Conservation (phyloP, 2,329 filamentous ascomycete species). For the Epichloe sibirici region DNA sequence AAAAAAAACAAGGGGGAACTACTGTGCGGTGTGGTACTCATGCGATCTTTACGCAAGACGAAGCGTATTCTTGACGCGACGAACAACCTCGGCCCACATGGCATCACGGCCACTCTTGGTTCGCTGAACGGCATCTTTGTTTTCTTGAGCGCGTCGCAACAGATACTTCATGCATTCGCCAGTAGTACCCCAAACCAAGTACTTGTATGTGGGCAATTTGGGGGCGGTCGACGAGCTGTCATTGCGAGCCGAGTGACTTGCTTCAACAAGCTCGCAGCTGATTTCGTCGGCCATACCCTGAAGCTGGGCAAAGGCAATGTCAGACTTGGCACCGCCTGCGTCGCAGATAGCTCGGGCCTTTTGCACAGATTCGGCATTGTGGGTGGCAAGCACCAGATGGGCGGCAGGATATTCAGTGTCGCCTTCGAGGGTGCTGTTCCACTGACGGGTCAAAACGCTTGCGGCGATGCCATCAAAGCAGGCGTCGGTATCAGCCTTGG, state of each 20-base stretch:
- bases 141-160: conserved; percentile 50
- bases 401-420: conserved; percentile 40
- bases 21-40: not conserved
- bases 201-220: conserved; percentile 53
- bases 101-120: conserved; percentile 50
- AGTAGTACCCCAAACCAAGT: conserved; percentile 57
- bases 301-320: conserved; percentile 50
- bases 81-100: conserved; percentile 48
- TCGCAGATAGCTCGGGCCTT: conserved; percentile 40
- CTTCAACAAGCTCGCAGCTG: conserved; percentile 47
- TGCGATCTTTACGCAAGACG: conserved; percentile 1
- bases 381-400: conserved; percentile 64
- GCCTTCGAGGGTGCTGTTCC: conserved; percentile 23
- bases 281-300: conserved; percentile 96
- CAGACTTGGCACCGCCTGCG: conserved; percentile 26
- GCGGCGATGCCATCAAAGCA: conserved; percentile 63
- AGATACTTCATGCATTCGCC: conserved; percentile 82
- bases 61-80: conserved; percentile 35
- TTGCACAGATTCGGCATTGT: conserved; percentile 64
- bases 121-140: conserved; percentile 55
- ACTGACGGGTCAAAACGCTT: conserved; percentile 49
- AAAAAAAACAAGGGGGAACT: not conserved
- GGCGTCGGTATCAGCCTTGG: conserved; percentile 56
- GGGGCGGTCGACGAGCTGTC: conserved; percentile 14
- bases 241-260: conserved; percentile 18